These are phyloP conservation scores for Rhizopogon salebrosus DNA, from an alignment of 768 basidiomycete genomes.

Conservation along the genomic window DNA sequence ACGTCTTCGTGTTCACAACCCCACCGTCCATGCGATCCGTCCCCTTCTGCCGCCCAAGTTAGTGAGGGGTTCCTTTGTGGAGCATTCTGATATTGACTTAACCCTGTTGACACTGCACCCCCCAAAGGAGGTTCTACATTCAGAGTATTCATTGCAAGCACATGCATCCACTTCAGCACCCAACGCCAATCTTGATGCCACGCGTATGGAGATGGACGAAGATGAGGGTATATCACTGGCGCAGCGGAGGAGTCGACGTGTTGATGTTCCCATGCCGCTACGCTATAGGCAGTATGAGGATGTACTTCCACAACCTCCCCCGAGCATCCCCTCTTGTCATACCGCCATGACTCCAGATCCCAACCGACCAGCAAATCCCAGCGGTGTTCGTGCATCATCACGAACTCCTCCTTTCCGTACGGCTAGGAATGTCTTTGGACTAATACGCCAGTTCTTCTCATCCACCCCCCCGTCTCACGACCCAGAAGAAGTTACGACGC, in stretches of 20 bases:
- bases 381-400: background rate
- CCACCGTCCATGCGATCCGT: background rate
- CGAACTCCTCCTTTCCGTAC: background rate
- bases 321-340: background rate
- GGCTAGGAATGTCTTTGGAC: background rate
- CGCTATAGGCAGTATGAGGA: background rate
- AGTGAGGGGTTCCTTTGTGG: background rate
- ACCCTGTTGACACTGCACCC: background rate
- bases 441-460: background rate
- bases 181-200: rapidly evolving
- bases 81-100: background rate
- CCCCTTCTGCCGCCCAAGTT: background rate
- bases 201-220: background rate
- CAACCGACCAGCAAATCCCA: background rate
- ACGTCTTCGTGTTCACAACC: background rate
- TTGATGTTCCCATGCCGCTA: background rate
- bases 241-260: background rate
- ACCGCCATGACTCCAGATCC: background rate
- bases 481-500: background rate
- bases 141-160: background rate
- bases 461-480: background rate
- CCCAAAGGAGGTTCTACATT: background rate
- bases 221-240: background rate
- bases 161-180: too few relatives aligned
- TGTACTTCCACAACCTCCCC: background rate